Evolutionary conservation across 805 yeast genomes (phyloP).

Genomic region (Brettanomyces sp.): DNA sequence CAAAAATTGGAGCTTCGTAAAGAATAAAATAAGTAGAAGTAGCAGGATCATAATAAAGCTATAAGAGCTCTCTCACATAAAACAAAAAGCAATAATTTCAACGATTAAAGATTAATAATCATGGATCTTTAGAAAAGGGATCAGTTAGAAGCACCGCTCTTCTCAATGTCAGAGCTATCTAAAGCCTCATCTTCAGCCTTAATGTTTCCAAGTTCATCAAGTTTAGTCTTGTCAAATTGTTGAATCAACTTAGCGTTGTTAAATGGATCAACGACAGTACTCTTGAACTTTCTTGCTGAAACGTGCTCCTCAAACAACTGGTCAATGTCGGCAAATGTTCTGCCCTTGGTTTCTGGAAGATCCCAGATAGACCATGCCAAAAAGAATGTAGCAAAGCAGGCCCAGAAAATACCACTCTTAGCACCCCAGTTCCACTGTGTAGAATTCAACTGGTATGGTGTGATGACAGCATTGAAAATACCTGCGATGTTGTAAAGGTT

Average conservation of each 20-base stretch:
- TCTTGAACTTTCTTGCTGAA: conserved; percentile 25
- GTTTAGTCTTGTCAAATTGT: background rate
- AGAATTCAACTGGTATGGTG: conserved; percentile 39
- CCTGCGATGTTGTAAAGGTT: conserved; percentile 24
- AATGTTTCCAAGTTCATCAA: background rate
- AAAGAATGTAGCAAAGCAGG: conserved; percentile 23
- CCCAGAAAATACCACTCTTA: conserved; percentile 41
- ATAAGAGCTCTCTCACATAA: too few species aligned
- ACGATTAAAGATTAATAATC: too few species aligned
- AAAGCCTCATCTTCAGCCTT: too few species aligned
- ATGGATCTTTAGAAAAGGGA: too few species aligned
- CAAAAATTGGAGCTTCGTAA: too few species aligned
- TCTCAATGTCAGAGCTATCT: too few species aligned
- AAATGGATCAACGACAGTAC: conserved; percentile 13
- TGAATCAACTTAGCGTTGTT: background rate
- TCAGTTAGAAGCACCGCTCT: too few species aligned
- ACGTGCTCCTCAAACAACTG: conserved; percentile 22
- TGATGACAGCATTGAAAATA: conserved; percentile 24
- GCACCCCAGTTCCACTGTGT: conserved; percentile 25
- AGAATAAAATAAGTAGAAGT: too few species aligned
- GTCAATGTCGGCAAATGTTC: conserved; percentile 30
- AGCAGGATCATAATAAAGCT: too few species aligned
- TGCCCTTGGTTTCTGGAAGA: conserved; percentile 31
- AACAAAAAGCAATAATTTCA: too few species aligned
- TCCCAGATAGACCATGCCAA: conserved; percentile 25